A percentile compares a stretch with the other conserved stretches of the same genome.
These are phyloP conservation scores for Alternaria triticimaculans DNA, from an alignment of 2,329 filamentous ascomycete genomes.

Conservation along the genomic window DNA sequence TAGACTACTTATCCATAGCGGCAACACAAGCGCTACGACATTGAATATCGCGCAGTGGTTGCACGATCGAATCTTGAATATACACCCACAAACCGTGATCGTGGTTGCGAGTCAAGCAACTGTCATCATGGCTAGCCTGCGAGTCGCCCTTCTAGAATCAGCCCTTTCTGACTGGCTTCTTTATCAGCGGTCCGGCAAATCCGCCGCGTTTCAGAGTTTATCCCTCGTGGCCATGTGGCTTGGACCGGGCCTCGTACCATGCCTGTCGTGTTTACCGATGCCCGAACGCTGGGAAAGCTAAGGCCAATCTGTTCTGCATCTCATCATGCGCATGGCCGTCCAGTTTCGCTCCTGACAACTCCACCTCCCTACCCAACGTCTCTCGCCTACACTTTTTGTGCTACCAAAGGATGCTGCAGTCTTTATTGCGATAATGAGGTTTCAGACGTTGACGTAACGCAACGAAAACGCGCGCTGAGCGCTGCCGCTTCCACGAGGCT, in stretches of 20 bases:
- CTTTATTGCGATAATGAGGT: slow-evolving; percentile 16
- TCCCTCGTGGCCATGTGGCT: slow-evolving; percentile 11
- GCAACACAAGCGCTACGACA: neutral
- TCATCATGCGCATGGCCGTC: slow-evolving; percentile 9
- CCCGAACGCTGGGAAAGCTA: slow-evolving; percentile 11
- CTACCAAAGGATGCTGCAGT: slow-evolving; percentile 11
- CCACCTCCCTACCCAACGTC: neutral
- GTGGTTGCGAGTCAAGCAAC: slow-evolving; percentile 4
- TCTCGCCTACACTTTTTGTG: slow-evolving; percentile 4
- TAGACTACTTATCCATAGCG: neutral
- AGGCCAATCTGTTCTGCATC: slow-evolving; percentile 7
- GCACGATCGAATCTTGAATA: neutral
- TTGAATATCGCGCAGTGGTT: neutral
- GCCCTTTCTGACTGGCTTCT: neutral
- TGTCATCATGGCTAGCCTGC: slow-evolving; percentile 3
- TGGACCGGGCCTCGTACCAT: slow-evolving; percentile 2
- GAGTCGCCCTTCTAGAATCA: neutral
- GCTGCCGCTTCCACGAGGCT: slow-evolving; percentile 8
- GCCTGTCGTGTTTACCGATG: slow-evolving; percentile 10
- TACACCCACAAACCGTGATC: neutral
- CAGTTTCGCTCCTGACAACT: slow-evolving; percentile 3
- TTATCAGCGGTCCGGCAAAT: slow-evolving; percentile 4
- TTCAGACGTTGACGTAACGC: slow-evolving; percentile 13
- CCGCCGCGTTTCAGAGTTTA: slow-evolving; percentile 3
- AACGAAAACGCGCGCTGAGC: slow-evolving; percentile 19